Percentiles rank a stretch among this genome's conserved stretches.
These are phyloP conservation scores for Scedosporium apiospermum DNA, from an alignment of 2,329 filamentous ascomycete species.

Conservation along the genomic window DNA sequence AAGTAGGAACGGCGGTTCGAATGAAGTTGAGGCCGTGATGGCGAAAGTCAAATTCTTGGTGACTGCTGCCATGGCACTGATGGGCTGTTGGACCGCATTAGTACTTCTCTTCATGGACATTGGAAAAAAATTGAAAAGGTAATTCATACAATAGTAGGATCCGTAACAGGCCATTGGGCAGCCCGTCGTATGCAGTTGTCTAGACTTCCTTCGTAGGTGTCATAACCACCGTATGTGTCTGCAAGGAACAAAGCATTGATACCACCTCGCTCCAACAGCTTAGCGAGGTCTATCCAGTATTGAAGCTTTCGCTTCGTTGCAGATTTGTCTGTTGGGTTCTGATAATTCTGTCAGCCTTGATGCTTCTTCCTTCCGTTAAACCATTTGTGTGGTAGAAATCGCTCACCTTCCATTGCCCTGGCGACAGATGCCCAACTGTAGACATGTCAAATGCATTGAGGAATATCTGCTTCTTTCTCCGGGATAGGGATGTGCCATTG, in stretches of 20 bases:
- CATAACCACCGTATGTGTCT: slow-evolving; percentile 55
- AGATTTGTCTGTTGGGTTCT: slow-evolving; percentile 53
- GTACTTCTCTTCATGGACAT: not conserved
- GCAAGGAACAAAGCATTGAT: slow-evolving; percentile 59
- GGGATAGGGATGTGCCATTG: not conserved
- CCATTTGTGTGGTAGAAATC: not conserved
- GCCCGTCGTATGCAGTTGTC: slow-evolving; percentile 53
- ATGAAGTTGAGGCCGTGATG: slow-evolving; percentile 54
- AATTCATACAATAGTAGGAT: slow-evolving; percentile 48
- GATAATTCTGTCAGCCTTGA: not conserved
- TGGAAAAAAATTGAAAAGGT: not conserved
- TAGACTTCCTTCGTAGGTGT: slow-evolving; percentile 49
- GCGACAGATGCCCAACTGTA: slow-evolving; percentile 53
- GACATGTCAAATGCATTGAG: slow-evolving; percentile 60
- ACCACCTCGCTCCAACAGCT: slow-evolving; percentile 49
- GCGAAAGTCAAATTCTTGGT: slow-evolving; percentile 55
- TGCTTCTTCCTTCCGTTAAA: not conserved
- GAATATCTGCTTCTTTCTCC: slow-evolving; percentile 28
- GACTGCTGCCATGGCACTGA: slow-evolving; percentile 57
- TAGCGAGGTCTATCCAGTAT: slow-evolving; percentile 57
- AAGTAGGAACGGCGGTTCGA: slow-evolving; percentile 51
- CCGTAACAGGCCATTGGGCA: slow-evolving; percentile 56
- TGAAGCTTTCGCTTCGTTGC: slow-evolving; percentile 49
- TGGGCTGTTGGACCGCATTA: slow-evolving; percentile 30
- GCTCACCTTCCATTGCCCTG: slow-evolving; percentile 46